Base-by-base conservation (phyloP, 192 early-diverging fungal species). In the Podila epicladia region DNA sequence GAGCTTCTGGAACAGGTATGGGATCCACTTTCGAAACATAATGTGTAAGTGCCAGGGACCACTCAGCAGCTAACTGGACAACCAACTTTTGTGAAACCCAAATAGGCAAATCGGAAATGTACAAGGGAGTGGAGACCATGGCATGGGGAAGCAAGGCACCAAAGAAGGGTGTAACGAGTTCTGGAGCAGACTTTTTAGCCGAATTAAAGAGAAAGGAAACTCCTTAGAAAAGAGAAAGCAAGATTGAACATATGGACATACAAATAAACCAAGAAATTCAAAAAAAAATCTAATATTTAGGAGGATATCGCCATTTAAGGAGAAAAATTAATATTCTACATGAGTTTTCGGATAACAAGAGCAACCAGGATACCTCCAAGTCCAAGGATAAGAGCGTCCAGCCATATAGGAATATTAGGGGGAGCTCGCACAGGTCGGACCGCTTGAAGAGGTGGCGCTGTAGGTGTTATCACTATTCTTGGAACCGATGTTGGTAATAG, bases 71-170 rank as follows among this genome's bases (percentile, higher is more conserved):
- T 45, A 45, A 45, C 41, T 45, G 41, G 8, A 15, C 13, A 4
- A 13, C 1, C 1, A 12, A 45, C 41, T 8, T 45, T 45, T 45
- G 41, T 45, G 41, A 45, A 45, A 45, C 17, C 8, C 12, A 45
- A 9, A 33, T 55, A 79, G 76, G 60, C 49, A 79, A 79, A 67
- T 19, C 76, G 22, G 70, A 79, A 51, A 72, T 79, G 65, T 79
- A 79, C 76, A 79, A 79, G 31, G 70, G 76, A 33, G 11, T 69
- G 22, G 76, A 79, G 22, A 68, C 76, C 8, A 79, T 72, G 70
- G 61, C 70, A 38, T 79, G 76, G 76, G 76, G 70, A 9, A 62
- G 38, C 60, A 78, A 72, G 29, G 65, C 60, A 6, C 50, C 65
- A 9, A 31, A 69, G 19, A 79, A 72, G 68, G 76, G 76, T 79